Evolutionary conservation across 2,329 filamentous ascomycete genomes (phyloP).

Genomic region (Herpotrichia juniperi): DNA sequence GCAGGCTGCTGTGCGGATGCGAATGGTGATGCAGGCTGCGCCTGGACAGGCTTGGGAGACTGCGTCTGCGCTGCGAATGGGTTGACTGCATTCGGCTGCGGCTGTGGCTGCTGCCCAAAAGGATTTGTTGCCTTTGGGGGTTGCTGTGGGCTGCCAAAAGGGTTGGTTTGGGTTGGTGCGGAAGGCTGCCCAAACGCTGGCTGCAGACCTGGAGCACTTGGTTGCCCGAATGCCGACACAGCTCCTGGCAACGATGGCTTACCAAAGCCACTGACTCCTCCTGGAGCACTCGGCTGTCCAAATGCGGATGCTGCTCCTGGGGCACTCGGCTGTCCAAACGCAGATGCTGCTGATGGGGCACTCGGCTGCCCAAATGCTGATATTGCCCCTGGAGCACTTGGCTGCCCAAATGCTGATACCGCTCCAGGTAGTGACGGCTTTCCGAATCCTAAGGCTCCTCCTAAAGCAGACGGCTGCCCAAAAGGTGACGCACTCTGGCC

Average conservation of each 20-base stretch:
- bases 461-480: constrained; percentile 45
- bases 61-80: constrained; percentile 8
- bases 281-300: constrained; percentile 22
- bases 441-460: constrained; percentile 43
- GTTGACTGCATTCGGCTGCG: constrained; percentile 11
- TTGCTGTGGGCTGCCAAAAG: constrained; percentile 24
- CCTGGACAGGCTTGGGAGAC: background rate
- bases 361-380: constrained; percentile 38
- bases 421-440: constrained; percentile 38
- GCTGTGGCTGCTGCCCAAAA: constrained; percentile 27
- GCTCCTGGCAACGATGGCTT: constrained; percentile 19
- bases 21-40: constrained; percentile 13
- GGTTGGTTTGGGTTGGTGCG: constrained; percentile 17
- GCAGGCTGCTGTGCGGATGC: constrained; percentile 3
- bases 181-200: constrained; percentile 48
- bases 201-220: constrained; percentile 16
- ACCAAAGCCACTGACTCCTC: constrained; percentile 27
- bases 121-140: constrained; percentile 26
- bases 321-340: constrained; percentile 28
- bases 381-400: constrained; percentile 8
- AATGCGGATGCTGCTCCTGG: constrained; percentile 22
- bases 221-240: constrained; percentile 35
- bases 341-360: constrained; percentile 15
- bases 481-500: no score
- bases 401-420: constrained; percentile 48